Percentiles rank a stretch among this genome's conserved stretches.
Evolutionary conservation across 768 basidiomycete species (phyloP).

Genomic region (Lepiota brunneoincarnata): DNA sequence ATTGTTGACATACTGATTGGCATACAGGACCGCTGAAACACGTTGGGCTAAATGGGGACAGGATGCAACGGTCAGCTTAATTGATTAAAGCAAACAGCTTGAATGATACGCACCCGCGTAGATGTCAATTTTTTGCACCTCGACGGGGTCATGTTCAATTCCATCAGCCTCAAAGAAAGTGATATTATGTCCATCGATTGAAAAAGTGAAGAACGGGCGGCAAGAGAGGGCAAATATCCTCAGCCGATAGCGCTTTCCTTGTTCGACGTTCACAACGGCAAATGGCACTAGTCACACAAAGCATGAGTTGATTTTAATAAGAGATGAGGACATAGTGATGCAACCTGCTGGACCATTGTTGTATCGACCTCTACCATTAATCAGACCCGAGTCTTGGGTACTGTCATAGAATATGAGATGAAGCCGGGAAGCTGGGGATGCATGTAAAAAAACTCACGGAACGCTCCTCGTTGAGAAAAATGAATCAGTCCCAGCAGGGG

Average conservation of each 20-base stretch:
- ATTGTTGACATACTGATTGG: constrained; percentile 20
- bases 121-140: constrained; percentile 36
- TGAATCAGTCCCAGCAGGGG: constrained; percentile 35
- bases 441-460: constrained; percentile 5
- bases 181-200: constrained; percentile 29
- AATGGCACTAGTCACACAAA: not conserved
- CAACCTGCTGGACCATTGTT: constrained; percentile 17
- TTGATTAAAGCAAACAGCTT: no score
- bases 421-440: not conserved
- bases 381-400: constrained; percentile 14
- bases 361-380: constrained; percentile 21
- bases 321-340: not conserved
- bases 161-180: constrained; percentile 30
- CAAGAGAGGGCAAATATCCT: constrained; percentile 49
- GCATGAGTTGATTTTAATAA: no score
- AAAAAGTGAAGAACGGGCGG: constrained; percentile 36
- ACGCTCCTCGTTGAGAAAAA: constrained; percentile 26
- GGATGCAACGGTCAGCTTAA: no score
- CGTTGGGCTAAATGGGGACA: constrained; percentile 16
- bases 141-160: constrained; percentile 26
- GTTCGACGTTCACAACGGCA: constrained; percentile 38
- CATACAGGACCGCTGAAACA: constrained; percentile 29
- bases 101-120: constrained; percentile 21
- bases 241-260: constrained; percentile 49
- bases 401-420: not conserved